A percentile compares a stretch with the other conserved stretches of the same genome.
These are phyloP conservation scores for Saussurea involucrata DNA, from an alignment of 129 eudicot genomes.

Conservation along the genomic window DNA sequence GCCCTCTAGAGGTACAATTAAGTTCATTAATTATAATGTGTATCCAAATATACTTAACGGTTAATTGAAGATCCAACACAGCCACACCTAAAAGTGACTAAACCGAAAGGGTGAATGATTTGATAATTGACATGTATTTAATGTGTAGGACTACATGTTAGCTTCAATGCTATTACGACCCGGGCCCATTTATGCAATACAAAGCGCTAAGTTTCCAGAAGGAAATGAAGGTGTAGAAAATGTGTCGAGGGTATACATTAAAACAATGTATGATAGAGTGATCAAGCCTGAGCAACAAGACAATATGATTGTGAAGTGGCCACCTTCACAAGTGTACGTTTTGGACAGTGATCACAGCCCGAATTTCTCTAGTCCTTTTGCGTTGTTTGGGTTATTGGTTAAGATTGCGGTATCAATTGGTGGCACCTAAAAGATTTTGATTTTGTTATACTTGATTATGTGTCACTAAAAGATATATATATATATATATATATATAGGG, in stretches of 20 bases:
- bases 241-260: slow-evolving; percentile 38
- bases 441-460: slow-evolving; percentile 15
- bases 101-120: neutral
- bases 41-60: neutral
- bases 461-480: neutral
- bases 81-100: neutral
- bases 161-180: slow-evolving; percentile 44
- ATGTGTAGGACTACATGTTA: slow-evolving; percentile 38
- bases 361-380: slow-evolving; percentile 36
- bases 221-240: slow-evolving; percentile 18
- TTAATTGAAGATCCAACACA: neutral
- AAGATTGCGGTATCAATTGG: slow-evolving; percentile 30
- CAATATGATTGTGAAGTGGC: slow-evolving; percentile 37
- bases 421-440: slow-evolving; percentile 15
- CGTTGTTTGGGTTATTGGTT: slow-evolving; percentile 34
- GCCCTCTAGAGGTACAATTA: slow-evolving; percentile 28
- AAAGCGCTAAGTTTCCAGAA: slow-evolving; percentile 32
- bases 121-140: neutral
- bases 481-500: no score
- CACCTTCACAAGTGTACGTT: slow-evolving; percentile 39
- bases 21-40: neutral
- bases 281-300: slow-evolving; percentile 42
- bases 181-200: slow-evolving; percentile 26
- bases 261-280: slow-evolving; percentile 32
- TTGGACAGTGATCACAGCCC: slow-evolving; percentile 48